A percentile compares a stretch with the other conserved stretches of the same genome.
phyloP scores from a whole-genome alignment of 148 eudicot species.

The Hydrangea macrophylla region DNA sequence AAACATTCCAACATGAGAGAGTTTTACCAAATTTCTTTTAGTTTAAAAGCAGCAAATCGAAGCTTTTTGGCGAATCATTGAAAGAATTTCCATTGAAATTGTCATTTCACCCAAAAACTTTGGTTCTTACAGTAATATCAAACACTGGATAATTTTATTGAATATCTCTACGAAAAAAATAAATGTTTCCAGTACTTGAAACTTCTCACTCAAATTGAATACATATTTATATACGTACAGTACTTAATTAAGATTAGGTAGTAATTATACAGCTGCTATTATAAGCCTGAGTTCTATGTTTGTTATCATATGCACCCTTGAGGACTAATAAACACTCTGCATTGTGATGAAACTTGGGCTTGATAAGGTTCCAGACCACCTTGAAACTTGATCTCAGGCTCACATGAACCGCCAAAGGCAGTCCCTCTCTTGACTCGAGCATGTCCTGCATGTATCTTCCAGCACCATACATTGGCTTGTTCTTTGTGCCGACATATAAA shows the following conservation, averaged over 20 bases:
- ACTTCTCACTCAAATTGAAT: no score
- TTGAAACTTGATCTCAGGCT: conserved; percentile 34
- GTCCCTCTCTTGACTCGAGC: conserved; percentile 46
- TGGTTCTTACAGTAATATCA: no score
- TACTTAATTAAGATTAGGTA: neutral
- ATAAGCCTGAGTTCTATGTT: conserved; percentile 30
- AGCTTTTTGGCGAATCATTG: no score
- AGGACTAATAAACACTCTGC: conserved; percentile 50
- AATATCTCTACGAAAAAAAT: no score
- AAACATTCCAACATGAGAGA: no score
- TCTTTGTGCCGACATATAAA: conserved; percentile 37
- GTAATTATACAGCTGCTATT: conserved; percentile 34
- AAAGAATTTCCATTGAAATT: no score
- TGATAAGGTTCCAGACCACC: conserved; percentile 43
- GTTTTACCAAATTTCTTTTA: no score
- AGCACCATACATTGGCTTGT: conserved; percentile 71
- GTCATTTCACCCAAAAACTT: no score
- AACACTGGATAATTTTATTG: no score
- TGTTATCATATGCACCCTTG: conserved; percentile 31
- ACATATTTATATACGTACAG: no score
- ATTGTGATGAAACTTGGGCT: conserved; percentile 44
- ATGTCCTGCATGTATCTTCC: conserved; percentile 72
- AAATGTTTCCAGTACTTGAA: no score
- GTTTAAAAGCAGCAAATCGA: no score
- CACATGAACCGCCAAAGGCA: conserved; percentile 35